Conservation (phyloP, 2,329 filamentous ascomycete species). For the Cladosporium austrohemisphaericum region DNA sequence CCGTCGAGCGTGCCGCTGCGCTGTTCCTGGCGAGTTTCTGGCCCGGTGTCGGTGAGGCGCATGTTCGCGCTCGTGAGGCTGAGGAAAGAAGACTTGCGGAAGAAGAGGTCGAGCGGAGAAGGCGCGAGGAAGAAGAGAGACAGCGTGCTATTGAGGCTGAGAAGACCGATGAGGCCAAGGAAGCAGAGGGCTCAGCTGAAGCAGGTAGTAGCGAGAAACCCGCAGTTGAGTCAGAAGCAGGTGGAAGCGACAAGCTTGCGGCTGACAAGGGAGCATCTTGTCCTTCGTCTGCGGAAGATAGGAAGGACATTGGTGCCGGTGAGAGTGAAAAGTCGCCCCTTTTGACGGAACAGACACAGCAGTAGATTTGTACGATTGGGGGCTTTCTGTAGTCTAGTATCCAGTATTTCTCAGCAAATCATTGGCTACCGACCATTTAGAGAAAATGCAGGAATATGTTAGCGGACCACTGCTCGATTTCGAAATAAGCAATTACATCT, state of each 20-base stretch:
- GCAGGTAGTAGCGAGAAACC: neutral
- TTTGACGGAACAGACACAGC: neutral
- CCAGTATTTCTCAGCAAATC: too few species aligned
- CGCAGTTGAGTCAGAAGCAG: neutral
- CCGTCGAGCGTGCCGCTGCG: slow-evolving; percentile 54
- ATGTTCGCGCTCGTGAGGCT: slow-evolving; percentile 52
- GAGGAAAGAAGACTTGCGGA: slow-evolving; percentile 30
- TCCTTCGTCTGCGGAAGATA: neutral
- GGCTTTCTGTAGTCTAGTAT: too few species aligned
- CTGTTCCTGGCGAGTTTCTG: slow-evolving; percentile 61
- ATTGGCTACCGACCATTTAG: too few species aligned
- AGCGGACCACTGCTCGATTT: too few species aligned
- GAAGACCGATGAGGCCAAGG: neutral
- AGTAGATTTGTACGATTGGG: neutral
- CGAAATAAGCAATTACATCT: too few species aligned
- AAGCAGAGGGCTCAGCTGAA: neutral
- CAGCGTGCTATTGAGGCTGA: slow-evolving; percentile 14
- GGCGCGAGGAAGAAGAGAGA: slow-evolving; percentile 27
- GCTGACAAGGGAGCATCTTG: neutral
- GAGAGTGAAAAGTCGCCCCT: too few species aligned
- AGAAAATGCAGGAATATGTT: too few species aligned
- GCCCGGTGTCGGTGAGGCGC: slow-evolving; percentile 59
- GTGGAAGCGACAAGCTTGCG: neutral
- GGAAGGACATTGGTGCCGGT: neutral
- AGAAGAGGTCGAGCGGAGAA: slow-evolving; percentile 26